These are phyloP conservation scores for Sugiyamaella sp. DNA, from an alignment of 1,139 yeast genomes.

Conservation along the genomic window DNA sequence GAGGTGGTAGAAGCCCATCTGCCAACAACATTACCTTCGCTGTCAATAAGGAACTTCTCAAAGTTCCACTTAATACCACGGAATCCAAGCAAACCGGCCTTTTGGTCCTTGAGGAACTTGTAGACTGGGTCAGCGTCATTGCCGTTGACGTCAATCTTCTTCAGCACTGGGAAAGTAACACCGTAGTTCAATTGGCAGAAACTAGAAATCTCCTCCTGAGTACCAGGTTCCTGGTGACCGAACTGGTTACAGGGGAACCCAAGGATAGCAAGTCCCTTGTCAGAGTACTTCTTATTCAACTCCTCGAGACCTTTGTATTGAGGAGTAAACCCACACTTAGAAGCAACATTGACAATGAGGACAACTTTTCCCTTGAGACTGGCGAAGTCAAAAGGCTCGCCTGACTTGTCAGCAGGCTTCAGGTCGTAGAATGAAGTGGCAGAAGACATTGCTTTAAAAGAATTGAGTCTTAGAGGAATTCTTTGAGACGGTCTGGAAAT, in stretches of 20 bases:
- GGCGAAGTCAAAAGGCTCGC: constrained; percentile 65
- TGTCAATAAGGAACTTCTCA: constrained; percentile 82
- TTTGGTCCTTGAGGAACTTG: constrained; percentile 66
- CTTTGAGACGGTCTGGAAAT: neutral
- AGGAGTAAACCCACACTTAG: constrained; percentile 60
- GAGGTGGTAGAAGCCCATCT: constrained; percentile 72
- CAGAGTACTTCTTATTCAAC: constrained; percentile 75
- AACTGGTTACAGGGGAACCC: constrained; percentile 97
- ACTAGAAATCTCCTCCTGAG: constrained; percentile 62
- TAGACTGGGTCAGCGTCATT: constrained; percentile 77
- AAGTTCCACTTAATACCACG: constrained; percentile 92
- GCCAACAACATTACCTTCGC: constrained; percentile 68
- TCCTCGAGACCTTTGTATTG: constrained; percentile 87
- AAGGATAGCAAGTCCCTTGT: constrained; percentile 71
- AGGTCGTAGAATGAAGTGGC: constrained; percentile 55
- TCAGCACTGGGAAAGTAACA: constrained; percentile 85
- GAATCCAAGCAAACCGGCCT: constrained; percentile 71
- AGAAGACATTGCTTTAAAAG: constrained; percentile 28
- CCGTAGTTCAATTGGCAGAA: constrained; percentile 72
- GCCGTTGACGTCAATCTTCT: constrained; percentile 91
- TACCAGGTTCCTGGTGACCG: constrained; percentile 84
- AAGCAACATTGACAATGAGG: constrained; percentile 86
- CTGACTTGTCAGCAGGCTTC: constrained; percentile 58
- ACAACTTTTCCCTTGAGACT: constrained; percentile 88
- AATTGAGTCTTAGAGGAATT: neutral